These are phyloP conservation scores for Penicillium occitanis DNA, from an alignment of 2,329 filamentous ascomycete genomes.

Conservation along the genomic window DNA sequence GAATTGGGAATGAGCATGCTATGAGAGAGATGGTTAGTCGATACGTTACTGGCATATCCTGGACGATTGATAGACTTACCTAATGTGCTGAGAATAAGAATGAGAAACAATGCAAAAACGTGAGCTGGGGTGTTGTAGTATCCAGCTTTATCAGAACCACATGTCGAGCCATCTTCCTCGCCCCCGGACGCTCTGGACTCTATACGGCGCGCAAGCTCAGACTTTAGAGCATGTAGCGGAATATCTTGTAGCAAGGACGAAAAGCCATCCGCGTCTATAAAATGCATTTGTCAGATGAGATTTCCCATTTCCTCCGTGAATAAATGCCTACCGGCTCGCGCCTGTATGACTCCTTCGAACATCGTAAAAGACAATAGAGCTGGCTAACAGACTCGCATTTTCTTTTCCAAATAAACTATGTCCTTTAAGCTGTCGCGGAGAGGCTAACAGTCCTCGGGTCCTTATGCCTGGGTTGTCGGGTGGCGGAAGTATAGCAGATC, in stretches of 20 bases:
- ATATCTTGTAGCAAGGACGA: constrained; percentile 25
- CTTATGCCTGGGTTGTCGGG: not conserved
- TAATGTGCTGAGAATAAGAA: constrained; percentile 55
- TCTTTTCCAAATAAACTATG: not conserved
- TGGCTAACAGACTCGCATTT: constrained; percentile 10
- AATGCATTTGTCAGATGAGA: constrained; percentile 2
- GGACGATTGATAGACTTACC: constrained; percentile 30
- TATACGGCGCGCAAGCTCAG: constrained; percentile 14
- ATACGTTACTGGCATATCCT: constrained; percentile 6
- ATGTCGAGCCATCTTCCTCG: constrained; percentile 29
- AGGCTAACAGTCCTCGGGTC: not conserved
- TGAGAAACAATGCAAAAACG: constrained; percentile 66
- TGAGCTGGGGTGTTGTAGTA: constrained; percentile 66
- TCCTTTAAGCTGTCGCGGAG: not conserved
- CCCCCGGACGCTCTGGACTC: constrained; percentile 9
- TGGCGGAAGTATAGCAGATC: not conserved
- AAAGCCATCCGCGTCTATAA: not conserved
- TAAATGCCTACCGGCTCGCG: not conserved
- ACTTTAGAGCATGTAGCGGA: constrained; percentile 33
- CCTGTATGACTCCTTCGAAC: constrained; percentile 2
- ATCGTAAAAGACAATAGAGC: not conserved
- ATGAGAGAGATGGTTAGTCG: constrained; percentile 14
- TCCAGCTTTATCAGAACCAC: constrained; percentile 38
- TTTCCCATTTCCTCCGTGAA: not conserved
- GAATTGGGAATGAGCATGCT: constrained; percentile 63